phyloP scores from a whole-genome alignment of 2,329 filamentous ascomycete genomes.

The Epichloe brachyelytri region DNA sequence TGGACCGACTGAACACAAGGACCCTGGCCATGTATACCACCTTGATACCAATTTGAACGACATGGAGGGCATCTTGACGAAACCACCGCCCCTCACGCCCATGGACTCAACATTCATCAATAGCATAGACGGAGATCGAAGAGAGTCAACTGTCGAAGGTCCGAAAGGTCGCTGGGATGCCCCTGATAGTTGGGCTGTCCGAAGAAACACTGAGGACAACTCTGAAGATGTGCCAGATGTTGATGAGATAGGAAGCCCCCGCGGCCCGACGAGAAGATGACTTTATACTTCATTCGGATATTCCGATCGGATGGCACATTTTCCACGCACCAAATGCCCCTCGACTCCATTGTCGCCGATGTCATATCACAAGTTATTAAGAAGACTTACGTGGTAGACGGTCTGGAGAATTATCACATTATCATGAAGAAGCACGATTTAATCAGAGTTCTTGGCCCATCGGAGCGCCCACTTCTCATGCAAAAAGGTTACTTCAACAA shows the following conservation, averaged over 20 bases:
- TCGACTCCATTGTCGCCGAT: constrained; percentile 77
- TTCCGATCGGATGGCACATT: constrained; percentile 93
- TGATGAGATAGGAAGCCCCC: constrained; percentile 56
- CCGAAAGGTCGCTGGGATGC: constrained; percentile 68
- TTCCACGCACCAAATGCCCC: constrained; percentile 71
- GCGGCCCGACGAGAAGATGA: constrained; percentile 59
- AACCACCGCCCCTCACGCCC: constrained; percentile 57
- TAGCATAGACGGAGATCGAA: constrained; percentile 29
- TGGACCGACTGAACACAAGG: constrained; percentile 45
- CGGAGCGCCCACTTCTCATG: constrained; percentile 75
- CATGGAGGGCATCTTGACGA: constrained; percentile 81
- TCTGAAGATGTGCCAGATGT: constrained; percentile 43
- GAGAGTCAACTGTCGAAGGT: constrained; percentile 19
- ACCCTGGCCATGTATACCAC: constrained; percentile 52
- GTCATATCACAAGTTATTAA: constrained; percentile 84
- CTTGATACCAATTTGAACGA: constrained; percentile 81
- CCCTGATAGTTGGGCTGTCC: constrained; percentile 93
- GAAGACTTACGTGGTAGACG: constrained; percentile 86
- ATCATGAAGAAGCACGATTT: constrained; percentile 88
- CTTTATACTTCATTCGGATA: constrained; percentile 83
- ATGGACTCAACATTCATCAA: constrained; percentile 45
- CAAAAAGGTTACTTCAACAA: constrained; percentile 81
- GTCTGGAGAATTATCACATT: constrained; percentile 88
- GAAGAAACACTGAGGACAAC: constrained; percentile 55
- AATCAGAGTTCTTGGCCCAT: constrained; percentile 63